Percentiles rank a stretch among this genome's conserved stretches.
Evolutionary conservation across 2,329 filamentous ascomycete species (phyloP).

Genomic region (Epichloe gansuensis): DNA sequence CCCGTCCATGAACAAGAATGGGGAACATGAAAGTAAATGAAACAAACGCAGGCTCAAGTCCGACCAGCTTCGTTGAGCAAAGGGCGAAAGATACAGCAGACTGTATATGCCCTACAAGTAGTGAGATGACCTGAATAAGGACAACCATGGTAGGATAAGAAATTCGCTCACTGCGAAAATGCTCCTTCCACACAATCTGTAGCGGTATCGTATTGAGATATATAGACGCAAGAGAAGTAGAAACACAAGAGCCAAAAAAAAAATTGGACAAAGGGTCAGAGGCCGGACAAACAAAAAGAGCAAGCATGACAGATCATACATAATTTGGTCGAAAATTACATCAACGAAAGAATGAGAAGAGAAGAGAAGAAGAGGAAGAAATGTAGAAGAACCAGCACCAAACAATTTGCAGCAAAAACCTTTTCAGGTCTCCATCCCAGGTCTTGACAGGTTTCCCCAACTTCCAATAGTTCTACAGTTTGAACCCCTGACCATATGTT

Average conservation of each 20-base stretch:
- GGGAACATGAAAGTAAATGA: neutral
- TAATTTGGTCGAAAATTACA: neutral
- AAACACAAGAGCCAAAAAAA: neutral
- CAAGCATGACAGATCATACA: neutral
- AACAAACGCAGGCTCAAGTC: neutral
- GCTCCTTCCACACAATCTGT: neutral
- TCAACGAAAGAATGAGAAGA: neutral
- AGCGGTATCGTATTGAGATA: neutral
- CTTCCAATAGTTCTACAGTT: neutral
- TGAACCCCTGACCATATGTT: neutral
- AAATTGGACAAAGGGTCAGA: neutral
- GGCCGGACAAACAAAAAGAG: neutral
- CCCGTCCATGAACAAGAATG: neutral
- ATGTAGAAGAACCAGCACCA: neutral
- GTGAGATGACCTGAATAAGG: neutral
- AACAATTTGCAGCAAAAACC: neutral
- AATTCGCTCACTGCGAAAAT: neutral
- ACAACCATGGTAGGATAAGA: neutral
- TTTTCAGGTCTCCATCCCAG: neutral
- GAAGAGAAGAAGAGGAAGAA: neutral
- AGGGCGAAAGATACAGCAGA: neutral
- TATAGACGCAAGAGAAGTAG: neutral
- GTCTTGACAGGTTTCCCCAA: neutral
- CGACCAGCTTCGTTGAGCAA: neutral
- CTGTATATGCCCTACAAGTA: neutral